These are phyloP conservation scores for Gnomoniopsis smithogilvyi DNA, from an alignment of 2,329 filamentous ascomycete genomes.

Conservation along the genomic window DNA sequence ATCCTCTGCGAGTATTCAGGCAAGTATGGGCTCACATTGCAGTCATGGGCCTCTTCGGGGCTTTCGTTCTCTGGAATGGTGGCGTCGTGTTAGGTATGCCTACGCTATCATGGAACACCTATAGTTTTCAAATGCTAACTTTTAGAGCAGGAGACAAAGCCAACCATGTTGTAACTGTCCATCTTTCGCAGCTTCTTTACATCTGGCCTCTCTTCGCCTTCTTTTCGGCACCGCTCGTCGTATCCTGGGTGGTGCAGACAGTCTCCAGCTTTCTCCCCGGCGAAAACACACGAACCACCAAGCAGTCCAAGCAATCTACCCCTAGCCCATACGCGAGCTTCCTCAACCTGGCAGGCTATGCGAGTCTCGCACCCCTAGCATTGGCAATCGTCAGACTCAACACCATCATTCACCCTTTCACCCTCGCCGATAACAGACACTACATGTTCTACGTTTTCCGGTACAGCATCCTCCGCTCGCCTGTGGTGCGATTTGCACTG, in stretches of 20 bases:
- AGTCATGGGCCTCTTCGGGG: conserved; percentile 64
- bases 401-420: conserved; percentile 94
- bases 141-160: conserved; percentile 73
- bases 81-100: conserved; percentile 82
- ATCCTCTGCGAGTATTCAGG: conserved; percentile 41
- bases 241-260: conserved; percentile 46
- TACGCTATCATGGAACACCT: neutral
- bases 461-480: conserved; percentile 67
- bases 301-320: neutral
- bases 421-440: conserved; percentile 91
- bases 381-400: conserved; percentile 66
- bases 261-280: conserved; percentile 21
- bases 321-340: conserved; percentile 27
- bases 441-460: conserved; percentile 98
- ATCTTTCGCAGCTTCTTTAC: conserved; percentile 91
- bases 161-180: conserved; percentile 86
- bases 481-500: conserved; percentile 62
- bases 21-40: conserved; percentile 58
- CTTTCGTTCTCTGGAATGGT: conserved; percentile 82
- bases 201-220: conserved; percentile 88
- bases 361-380: conserved; percentile 4
- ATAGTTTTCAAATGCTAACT: conserved; percentile 24
- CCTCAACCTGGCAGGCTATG: conserved; percentile 28
- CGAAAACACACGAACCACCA: neutral
- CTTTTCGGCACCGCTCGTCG: conserved; percentile 78